phyloP scores from a whole-genome alignment of 306 rosid genomes.

The Spatholobus suberectus region DNA sequence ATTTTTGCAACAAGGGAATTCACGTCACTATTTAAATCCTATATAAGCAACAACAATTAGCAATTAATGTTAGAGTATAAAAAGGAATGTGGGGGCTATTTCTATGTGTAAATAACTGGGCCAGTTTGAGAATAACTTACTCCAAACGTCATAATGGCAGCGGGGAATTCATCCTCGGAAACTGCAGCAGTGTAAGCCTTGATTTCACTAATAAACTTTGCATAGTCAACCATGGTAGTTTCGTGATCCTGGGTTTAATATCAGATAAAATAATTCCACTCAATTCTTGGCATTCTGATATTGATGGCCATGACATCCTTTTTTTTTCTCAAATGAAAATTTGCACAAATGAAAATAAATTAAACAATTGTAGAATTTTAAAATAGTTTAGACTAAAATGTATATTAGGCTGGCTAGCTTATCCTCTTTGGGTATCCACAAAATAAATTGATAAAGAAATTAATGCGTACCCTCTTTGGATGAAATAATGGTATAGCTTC shows the following conservation, averaged over 20 bases:
- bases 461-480: conserved; percentile 12
- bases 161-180: conserved; percentile 50
- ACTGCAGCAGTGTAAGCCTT: conserved; percentile 47
- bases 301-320: too few relatives aligned
- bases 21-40: conserved; percentile 56
- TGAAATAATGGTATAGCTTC: conserved; percentile 28
- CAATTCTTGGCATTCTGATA: neutral
- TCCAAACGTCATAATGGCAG: conserved; percentile 63
- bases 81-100: neutral
- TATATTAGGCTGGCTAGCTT: too few relatives aligned
- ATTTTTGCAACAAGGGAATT: conserved; percentile 44
- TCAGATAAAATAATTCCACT: neutral
- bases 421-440: too few relatives aligned
- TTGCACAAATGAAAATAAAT: too few relatives aligned
- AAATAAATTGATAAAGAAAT: neutral
- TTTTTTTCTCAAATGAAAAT: too few relatives aligned
- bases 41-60: neutral
- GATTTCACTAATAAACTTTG: conserved; percentile 46
- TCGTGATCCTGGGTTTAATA: conserved; percentile 32
- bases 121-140: conserved; percentile 43
- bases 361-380: neutral
- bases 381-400: too few relatives aligned
- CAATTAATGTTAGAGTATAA: too few relatives aligned
- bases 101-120: neutral
- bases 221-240: conserved; percentile 34